phyloP scores from a whole-genome alignment of 345 rosid genomes.

The Citrus australasica region DNA sequence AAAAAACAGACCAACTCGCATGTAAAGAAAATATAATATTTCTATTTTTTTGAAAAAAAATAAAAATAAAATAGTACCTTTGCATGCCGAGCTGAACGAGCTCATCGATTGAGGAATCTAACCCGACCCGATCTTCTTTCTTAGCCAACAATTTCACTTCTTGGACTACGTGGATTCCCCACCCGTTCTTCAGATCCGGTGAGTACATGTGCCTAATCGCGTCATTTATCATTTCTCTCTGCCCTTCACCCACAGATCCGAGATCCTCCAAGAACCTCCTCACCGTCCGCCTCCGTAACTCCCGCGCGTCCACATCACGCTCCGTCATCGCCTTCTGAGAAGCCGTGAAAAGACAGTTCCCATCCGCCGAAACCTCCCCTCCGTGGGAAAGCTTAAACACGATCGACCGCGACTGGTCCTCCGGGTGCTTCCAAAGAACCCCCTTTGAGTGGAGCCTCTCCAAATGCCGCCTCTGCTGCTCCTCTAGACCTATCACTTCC shows the following conservation, averaged over 20 bases:
- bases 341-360: slow-evolving; percentile 96
- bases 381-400: slow-evolving; percentile 86
- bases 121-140: slow-evolving; percentile 59
- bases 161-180: slow-evolving; percentile 97
- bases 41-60: background rate
- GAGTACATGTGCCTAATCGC: slow-evolving; percentile 85
- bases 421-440: slow-evolving; percentile 86
- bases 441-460: slow-evolving; percentile 73
- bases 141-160: slow-evolving; percentile 81
- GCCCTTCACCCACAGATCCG: slow-evolving; percentile 54
- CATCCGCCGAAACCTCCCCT: slow-evolving; percentile 92
- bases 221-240: slow-evolving; percentile 42
- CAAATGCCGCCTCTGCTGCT: slow-evolving; percentile 77
- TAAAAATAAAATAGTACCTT: slow-evolving; percentile 38
- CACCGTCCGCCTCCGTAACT: slow-evolving; percentile 63
- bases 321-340: slow-evolving; percentile 80
- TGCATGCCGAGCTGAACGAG: slow-evolving; percentile 86
- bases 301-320: slow-evolving; percentile 78
- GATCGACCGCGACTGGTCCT: slow-evolving; percentile 45
- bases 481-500: slow-evolving; percentile 82
- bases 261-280: slow-evolving; percentile 64
- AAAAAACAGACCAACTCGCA: background rate
- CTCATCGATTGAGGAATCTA: slow-evolving; percentile 80
- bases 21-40: background rate
- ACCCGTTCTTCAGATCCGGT: slow-evolving; percentile 97